Evolutionary conservation across 2,329 filamentous ascomycete genomes (phyloP).

Genomic region (Ambrosiella beaveri): DNA sequence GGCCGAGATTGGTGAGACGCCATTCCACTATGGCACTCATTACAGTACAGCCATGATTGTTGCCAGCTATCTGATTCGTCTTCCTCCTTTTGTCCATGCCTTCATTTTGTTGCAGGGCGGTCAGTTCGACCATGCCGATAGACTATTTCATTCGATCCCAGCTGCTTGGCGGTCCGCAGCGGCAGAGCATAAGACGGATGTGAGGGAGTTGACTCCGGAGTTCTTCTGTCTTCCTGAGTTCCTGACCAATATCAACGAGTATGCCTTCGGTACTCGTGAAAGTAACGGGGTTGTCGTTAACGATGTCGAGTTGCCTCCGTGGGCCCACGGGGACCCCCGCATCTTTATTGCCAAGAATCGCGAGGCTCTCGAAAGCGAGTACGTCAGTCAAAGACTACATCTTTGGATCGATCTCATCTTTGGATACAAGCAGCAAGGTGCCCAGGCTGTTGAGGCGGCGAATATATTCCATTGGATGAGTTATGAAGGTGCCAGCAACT

Average conservation of each 20-base stretch:
- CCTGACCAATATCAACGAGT: constrained; percentile 79
- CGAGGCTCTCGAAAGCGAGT: constrained; percentile 85
- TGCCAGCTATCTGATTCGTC: constrained; percentile 81
- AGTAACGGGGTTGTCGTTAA: constrained; percentile 66
- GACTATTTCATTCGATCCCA: constrained; percentile 83
- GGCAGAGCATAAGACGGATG: constrained; percentile 77
- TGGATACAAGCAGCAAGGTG: constrained; percentile 81
- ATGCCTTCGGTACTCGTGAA: constrained; percentile 81
- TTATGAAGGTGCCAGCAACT: constrained; percentile 81
- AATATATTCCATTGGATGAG: constrained; percentile 96
- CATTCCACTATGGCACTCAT: constrained; percentile 96
- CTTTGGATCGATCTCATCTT: constrained; percentile 95
- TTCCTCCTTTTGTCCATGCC: constrained; percentile 92
- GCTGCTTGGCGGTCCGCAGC: constrained; percentile 87
- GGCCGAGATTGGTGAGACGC: constrained; percentile 77
- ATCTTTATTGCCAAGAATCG: constrained; percentile 92
- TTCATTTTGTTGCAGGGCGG: constrained; percentile 91
- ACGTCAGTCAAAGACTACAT: constrained; percentile 78
- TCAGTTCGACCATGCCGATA: constrained; percentile 86
- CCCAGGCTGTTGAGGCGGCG: constrained; percentile 74
- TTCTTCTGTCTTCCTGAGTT: constrained; percentile 97
- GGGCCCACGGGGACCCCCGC: constrained; percentile 90
- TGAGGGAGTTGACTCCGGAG: constrained; percentile 85
- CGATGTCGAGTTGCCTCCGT: constrained; percentile 75
- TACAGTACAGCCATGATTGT: constrained; percentile 99